Base-by-base conservation (phyloP, 2,329 filamentous ascomycete genomes). In the Claviceps sp. region DNA sequence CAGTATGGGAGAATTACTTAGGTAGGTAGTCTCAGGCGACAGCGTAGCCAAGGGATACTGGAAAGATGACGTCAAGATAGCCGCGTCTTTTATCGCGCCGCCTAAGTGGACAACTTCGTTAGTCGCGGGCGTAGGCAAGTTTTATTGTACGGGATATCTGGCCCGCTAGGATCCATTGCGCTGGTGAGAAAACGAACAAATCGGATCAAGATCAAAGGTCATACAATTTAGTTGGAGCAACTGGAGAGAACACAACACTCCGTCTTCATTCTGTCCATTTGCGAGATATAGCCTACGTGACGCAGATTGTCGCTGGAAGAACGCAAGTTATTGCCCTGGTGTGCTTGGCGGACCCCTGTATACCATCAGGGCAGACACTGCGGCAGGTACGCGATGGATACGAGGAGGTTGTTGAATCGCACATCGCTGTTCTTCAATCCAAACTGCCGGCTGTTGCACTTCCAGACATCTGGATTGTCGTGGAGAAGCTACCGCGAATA, bases 1-100 rank as follows among this genome's bases (percentile, higher is more conserved):
- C 1, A 56, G 57, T 2, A 56, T 63, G 11, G 64, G 63, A 11
- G 64, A 65, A 50, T 52, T 66, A 36, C 50, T 63, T 2, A 18
- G 18, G 18, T 22, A 22, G 54, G 18, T 22, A 22, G 54, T 63
- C 26, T 56, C 58, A 37, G 61, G 60, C 2, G 67, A 68, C 7
- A 61, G 65, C 11, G 63, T 72, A 40, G 69, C 22, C 22, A 22
- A 66, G 36, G 67, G 69, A 41, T 73, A 73, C 52, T 59, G 70
- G 38, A 66, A 68, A 51, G 68, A 72, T 24, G 60, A 60, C 1
- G 60, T 63, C 47, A 71, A 70, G 54, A 72, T 70, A 0, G 60
- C 61, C 16, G 55, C 54, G 11, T 54, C 52, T 3, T 61, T 60
- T 22, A 55, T 61, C 34, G 36, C 55, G 8, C 45, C 48, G 7